These are phyloP conservation scores for Melaleuca alternifolia DNA, from an alignment of 345 rosid genomes.

Conservation along the genomic window DNA sequence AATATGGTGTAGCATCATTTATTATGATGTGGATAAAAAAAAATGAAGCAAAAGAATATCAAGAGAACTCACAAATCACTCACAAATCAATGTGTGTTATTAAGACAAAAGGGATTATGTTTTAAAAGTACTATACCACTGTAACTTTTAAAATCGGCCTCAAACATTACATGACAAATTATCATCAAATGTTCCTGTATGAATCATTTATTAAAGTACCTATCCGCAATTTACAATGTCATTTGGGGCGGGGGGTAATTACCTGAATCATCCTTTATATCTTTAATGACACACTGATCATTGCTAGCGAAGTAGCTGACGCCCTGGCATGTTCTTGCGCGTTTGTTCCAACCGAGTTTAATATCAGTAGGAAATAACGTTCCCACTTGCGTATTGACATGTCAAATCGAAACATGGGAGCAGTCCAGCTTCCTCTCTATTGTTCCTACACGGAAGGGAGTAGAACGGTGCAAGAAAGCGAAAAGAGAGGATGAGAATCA, in stretches of 20 bases:
- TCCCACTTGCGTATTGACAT: neutral
- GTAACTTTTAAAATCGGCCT: neutral
- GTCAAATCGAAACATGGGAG: neutral
- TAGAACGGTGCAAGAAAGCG: neutral
- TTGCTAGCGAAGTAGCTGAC: neutral
- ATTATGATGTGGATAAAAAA: neutral
- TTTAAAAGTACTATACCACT: neutral
- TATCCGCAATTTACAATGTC: neutral
- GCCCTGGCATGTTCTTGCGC: neutral
- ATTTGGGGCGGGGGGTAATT: neutral
- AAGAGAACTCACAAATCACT: no score
- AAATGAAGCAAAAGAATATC: neutral
- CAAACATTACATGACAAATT: neutral
- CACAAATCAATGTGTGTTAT: neutral
- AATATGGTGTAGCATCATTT: neutral
- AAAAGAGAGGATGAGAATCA: neutral
- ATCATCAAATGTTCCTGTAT: neutral
- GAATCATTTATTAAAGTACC: neutral
- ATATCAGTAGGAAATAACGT: neutral
- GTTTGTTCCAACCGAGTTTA: neutral
- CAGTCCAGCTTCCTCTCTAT: neutral
- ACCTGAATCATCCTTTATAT: neutral
- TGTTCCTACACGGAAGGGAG: neutral
- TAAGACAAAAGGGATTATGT: rapidly evolving
- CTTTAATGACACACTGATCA: neutral